These are phyloP conservation scores for Lyophyllum shimeji DNA, from an alignment of 768 basidiomycete species.

Conservation along the genomic window DNA sequence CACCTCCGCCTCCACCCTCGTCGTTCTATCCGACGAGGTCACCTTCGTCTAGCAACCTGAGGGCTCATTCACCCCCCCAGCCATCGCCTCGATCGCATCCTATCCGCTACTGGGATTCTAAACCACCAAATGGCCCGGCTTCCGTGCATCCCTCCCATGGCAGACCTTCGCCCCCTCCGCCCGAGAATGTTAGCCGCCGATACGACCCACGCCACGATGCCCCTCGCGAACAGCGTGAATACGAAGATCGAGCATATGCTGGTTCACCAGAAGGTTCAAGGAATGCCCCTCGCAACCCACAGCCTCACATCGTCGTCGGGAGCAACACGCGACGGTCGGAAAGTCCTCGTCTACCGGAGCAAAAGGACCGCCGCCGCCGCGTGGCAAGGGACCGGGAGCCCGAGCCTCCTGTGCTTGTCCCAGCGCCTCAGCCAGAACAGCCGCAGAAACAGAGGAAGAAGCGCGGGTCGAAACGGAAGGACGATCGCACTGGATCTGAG, in stretches of 20 bases:
- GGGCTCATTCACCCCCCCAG: slow-evolving; percentile 52
- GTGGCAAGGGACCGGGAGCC: slow-evolving; percentile 49
- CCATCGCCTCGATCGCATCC: slow-evolving; percentile 60
- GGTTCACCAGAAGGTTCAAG: slow-evolving; percentile 47
- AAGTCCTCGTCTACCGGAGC: slow-evolving; percentile 53
- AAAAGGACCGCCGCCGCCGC: slow-evolving; percentile 47
- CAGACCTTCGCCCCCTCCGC: slow-evolving; percentile 33
- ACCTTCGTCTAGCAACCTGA: slow-evolving; percentile 33
- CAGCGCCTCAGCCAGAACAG: slow-evolving; percentile 30
- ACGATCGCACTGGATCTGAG: slow-evolving; percentile 44
- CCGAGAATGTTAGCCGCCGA: slow-evolving; percentile 47
- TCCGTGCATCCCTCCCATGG: slow-evolving; percentile 29
- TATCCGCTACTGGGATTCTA: slow-evolving; percentile 62
- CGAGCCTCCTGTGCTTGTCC: slow-evolving; percentile 27
- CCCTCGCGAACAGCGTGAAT: slow-evolving; percentile 43
- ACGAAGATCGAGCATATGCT: slow-evolving; percentile 46
- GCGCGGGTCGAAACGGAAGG: slow-evolving; percentile 41
- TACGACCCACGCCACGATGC: slow-evolving; percentile 67
- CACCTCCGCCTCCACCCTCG: slow-evolving; percentile 28
- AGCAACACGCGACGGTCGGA: slow-evolving; percentile 51
- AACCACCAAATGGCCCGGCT: slow-evolving; percentile 37
- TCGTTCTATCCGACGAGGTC: slow-evolving; percentile 43
- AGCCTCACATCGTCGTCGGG: slow-evolving; percentile 28
- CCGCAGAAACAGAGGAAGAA: slow-evolving; percentile 61
- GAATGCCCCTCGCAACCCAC: slow-evolving; percentile 29